These are phyloP conservation scores for Leucosporidium scottii DNA, from an alignment of 768 basidiomycete species.

Conservation along the genomic window DNA sequence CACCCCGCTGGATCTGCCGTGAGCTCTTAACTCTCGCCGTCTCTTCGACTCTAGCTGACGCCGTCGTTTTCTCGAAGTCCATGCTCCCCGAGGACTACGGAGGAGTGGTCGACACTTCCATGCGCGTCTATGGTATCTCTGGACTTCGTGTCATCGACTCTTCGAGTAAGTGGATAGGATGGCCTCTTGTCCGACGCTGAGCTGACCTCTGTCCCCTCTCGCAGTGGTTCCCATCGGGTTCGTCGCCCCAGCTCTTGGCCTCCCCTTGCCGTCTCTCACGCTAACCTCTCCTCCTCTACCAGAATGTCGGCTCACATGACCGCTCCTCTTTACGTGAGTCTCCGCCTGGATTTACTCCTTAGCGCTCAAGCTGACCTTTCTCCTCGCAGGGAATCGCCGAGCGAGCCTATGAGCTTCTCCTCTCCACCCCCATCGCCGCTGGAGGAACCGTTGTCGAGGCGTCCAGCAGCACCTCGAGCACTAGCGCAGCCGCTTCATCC, in stretches of 20 bases:
- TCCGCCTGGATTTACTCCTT: background rate
- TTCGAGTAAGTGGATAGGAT: conserved; percentile 9
- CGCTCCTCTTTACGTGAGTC: background rate
- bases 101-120: conserved; percentile 48
- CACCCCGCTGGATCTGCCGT: conserved; percentile 45
- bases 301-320: background rate
- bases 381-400: conserved; percentile 21
- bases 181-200: too few species aligned
- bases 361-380: conserved; percentile 1
- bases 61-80: conserved; percentile 34
- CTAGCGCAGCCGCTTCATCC: background rate
- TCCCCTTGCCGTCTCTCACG: conserved; percentile 42
- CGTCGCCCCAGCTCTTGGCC: conserved; percentile 33
- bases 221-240: conserved; percentile 28
- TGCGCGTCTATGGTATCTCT: conserved; percentile 47
- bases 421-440: conserved; percentile 4
- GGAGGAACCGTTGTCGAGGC: background rate
- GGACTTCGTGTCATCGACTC: conserved; percentile 47
- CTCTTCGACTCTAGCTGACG: background rate
- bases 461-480: background rate
- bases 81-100: conserved; percentile 46
- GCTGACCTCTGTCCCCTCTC: background rate
- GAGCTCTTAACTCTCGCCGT: too few species aligned
- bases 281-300: background rate
- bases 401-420: conserved; percentile 20